Percentiles rank a stretch among this genome's conserved stretches.
phyloP scores from a whole-genome alignment of 257 asterid species.

The Fraxinus cuspidata region DNA sequence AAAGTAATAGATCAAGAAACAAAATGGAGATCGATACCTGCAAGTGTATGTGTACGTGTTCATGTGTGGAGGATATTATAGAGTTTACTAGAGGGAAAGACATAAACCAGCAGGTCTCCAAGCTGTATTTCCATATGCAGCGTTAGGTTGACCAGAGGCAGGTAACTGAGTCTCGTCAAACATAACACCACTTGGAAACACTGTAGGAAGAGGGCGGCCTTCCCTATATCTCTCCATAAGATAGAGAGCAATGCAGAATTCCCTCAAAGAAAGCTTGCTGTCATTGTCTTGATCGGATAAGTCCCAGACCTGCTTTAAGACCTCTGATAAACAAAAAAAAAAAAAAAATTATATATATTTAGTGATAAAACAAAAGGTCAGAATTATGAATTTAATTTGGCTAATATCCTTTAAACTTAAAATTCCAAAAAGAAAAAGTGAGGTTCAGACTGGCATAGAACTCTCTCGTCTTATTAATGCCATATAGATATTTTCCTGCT shows the following conservation, averaged over 20 bases:
- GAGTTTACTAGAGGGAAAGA: conserved; percentile 8
- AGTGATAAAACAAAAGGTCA: conserved; percentile 6
- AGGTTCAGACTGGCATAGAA: background rate
- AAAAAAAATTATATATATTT: background rate
- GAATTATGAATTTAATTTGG: background rate
- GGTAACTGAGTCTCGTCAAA: conserved; percentile 61
- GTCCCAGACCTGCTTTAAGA: conserved; percentile 98
- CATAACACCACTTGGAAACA: conserved; percentile 67
- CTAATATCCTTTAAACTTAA: background rate
- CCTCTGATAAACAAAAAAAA: conserved; percentile 56
- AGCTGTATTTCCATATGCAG: conserved; percentile 47
- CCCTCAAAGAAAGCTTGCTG: conserved; percentile 90
- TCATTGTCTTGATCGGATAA: conserved; percentile 97
- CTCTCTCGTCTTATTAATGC: background rate
- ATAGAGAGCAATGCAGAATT: conserved; percentile 91
- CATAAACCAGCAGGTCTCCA: conserved; percentile 75
- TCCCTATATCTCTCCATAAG: conserved; percentile 93
- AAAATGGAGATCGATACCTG: background rate
- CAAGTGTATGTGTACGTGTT: background rate
- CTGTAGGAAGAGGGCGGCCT: conserved; percentile 78
- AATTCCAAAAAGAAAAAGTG: background rate
- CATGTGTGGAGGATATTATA: conserved; percentile 1
- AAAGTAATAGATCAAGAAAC: conserved; percentile 19
- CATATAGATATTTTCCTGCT: background rate
- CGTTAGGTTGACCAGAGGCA: conserved; percentile 53